phyloP scores from a whole-genome alignment of 2,329 filamentous ascomycete species.

The Cryphonectria naterciae region DNA sequence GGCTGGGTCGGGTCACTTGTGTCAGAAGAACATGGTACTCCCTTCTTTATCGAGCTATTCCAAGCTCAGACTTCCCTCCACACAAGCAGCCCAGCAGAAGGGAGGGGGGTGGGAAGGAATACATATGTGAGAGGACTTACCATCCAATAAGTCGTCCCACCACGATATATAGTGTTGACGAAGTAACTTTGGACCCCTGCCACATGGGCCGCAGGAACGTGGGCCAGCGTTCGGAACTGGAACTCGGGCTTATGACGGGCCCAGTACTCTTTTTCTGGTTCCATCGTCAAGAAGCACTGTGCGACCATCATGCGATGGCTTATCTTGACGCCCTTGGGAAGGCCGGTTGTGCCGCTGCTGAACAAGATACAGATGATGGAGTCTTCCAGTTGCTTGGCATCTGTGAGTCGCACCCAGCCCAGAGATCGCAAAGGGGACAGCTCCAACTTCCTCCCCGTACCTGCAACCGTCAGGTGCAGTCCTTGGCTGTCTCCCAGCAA shows the following conservation, averaged over 20 bases:
- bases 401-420: constrained; percentile 58
- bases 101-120: no score
- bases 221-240: constrained; percentile 43
- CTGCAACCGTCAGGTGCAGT: constrained; percentile 35
- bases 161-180: constrained; percentile 46
- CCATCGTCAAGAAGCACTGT: constrained; percentile 38
- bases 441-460: constrained; percentile 37
- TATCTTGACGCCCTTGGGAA: constrained; percentile 51
- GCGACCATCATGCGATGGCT: constrained; percentile 52
- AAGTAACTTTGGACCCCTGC: constrained; percentile 51
- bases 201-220: constrained; percentile 52
- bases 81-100: not conserved
- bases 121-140: constrained; percentile 18
- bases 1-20: constrained; percentile 27
- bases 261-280: constrained; percentile 38
- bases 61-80: not conserved
- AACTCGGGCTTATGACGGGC: constrained; percentile 35
- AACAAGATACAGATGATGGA: constrained; percentile 50
- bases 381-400: constrained; percentile 47
- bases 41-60: not conserved
- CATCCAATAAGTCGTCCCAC: constrained; percentile 65
- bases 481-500: constrained; percentile 29
- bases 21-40: not conserved
- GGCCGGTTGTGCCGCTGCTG: constrained; percentile 53
- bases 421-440: constrained; percentile 44